Base-by-base conservation (phyloP, 768 basidiomycete genomes). In the Kwoniella newhampshirensis region DNA sequence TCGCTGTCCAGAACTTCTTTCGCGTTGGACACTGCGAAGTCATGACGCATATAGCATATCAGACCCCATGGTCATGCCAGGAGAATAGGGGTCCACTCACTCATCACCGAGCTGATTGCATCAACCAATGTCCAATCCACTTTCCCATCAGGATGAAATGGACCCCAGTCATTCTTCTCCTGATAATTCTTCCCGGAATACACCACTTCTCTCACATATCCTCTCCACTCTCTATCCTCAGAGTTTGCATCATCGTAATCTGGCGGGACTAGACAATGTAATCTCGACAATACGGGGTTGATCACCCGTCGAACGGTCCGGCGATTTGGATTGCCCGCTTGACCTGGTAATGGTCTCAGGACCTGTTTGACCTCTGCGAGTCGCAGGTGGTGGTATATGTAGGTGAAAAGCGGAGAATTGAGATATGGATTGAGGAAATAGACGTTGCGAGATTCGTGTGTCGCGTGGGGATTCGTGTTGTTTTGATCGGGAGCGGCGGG, bases 111-210 rank as follows among this genome's bases (percentile, higher is more conserved):
- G 4, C 57, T 60, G 13, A 76, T 58, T n/a, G 71, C 70, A 47
- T 71, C 66, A 1, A 76, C 51, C 54, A 71, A 49, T 2, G 25
- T 30, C 73, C 73, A 76, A 52, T 76, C 63, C 4, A 74, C 70
- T 20, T 55, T 63, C 0, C 75, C 75, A 26, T 71, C 66, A 4
- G 46, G 35, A 1, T 51, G 54, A 40, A 69, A 73, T 18, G 73
- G 73, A 30, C 70, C 71, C 59, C 60, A 75, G 39, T 71, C 73
- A 40, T 72, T 75, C 48, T 40, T 36, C 40, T 56, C 55, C 25
- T 48, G 30, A 48, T 59, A 75, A 56, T 69, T 67, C 12, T 26
- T 40, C 4, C 53, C 56, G 15, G 41, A 57, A 43, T 75, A 75
- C 12, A 72, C 67, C 23, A 58, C 41, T 49, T 66, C 63, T 9